These are phyloP conservation scores for Dispira simplex DNA, from an alignment of 192 early-diverging fungal genomes.

Conservation along the genomic window DNA sequence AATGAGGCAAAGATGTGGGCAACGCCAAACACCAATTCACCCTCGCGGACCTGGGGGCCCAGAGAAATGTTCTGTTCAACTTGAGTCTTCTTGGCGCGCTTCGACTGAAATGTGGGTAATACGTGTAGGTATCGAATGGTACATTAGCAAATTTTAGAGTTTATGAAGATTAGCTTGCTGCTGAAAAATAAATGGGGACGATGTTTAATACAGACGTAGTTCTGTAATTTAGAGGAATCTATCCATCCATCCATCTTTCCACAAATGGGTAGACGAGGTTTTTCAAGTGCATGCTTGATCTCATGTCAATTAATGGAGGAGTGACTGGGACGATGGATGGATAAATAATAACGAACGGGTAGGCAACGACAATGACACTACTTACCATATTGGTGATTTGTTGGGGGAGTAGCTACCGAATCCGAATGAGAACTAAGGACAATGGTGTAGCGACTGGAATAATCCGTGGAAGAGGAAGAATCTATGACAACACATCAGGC, in stretches of 20 bases:
- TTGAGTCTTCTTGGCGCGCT: constrained; percentile 64
- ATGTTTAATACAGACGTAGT: constrained; percentile 1
- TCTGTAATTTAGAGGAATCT: too few species aligned
- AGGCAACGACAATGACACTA: background rate
- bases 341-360: background rate
- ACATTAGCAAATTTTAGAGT: background rate
- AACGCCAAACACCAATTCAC: constrained; percentile 98
- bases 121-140: constrained; percentile 13
- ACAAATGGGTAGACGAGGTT: background rate
- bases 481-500: too few species aligned
- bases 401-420: background rate
- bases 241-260: background rate
- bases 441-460: too few species aligned
- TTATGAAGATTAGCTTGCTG: background rate
- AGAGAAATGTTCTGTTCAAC: constrained; percentile 84
- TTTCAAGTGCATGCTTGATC: background rate
- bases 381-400: constrained; percentile 4
- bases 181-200: background rate
- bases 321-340: background rate
- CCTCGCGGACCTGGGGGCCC: constrained; percentile 94
- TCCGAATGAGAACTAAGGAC: too few species aligned
- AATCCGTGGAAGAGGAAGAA: too few species aligned
- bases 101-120: constrained; percentile 17
- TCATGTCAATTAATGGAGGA: background rate
- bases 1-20: constrained; percentile 98